A percentile compares a stretch with the other conserved stretches of the same genome.
These are phyloP conservation scores for Trametes coccinea DNA, from an alignment of 768 basidiomycete species.

Conservation along the genomic window DNA sequence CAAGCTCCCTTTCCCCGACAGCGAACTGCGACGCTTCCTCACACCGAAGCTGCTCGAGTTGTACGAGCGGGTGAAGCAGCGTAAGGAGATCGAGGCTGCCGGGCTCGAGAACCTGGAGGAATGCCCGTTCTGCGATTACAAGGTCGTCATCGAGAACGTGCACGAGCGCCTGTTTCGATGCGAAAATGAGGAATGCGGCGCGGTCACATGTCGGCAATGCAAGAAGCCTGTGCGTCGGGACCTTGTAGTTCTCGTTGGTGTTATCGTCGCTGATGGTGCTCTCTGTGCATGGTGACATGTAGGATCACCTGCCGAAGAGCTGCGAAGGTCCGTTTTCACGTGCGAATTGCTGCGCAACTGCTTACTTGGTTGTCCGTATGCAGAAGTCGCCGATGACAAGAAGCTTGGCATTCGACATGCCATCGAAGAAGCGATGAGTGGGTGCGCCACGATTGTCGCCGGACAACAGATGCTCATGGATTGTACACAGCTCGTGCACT, in stretches of 20 bases:
- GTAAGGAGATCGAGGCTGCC: conserved; percentile 78
- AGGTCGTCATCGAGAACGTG: conserved; percentile 55
- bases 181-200: conserved; percentile 65
- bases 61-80: conserved; percentile 74
- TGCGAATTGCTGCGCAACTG: neutral
- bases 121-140: conserved; percentile 91
- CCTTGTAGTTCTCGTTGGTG: neutral
- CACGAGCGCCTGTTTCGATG: conserved; percentile 46
- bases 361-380: neutral
- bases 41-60: conserved; percentile 63
- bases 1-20: conserved; percentile 62
- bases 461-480: conserved; percentile 6
- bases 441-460: conserved; percentile 16
- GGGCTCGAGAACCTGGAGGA: conserved; percentile 79
- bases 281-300: conserved; percentile 1
- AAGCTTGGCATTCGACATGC: conserved; percentile 72
- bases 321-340: conserved; percentile 58
- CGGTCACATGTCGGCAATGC: conserved; percentile 78
- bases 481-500: conserved; percentile 63
- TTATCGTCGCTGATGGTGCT: neutral
- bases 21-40: conserved; percentile 70
- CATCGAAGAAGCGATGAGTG: conserved; percentile 94
- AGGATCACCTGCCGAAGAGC: conserved; percentile 82
- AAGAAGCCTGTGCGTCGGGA: conserved; percentile 59
- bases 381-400: conserved; percentile 77